These are phyloP conservation scores for Artemisia argyi DNA, from an alignment of 129 eudicot genomes.

Conservation along the genomic window DNA sequence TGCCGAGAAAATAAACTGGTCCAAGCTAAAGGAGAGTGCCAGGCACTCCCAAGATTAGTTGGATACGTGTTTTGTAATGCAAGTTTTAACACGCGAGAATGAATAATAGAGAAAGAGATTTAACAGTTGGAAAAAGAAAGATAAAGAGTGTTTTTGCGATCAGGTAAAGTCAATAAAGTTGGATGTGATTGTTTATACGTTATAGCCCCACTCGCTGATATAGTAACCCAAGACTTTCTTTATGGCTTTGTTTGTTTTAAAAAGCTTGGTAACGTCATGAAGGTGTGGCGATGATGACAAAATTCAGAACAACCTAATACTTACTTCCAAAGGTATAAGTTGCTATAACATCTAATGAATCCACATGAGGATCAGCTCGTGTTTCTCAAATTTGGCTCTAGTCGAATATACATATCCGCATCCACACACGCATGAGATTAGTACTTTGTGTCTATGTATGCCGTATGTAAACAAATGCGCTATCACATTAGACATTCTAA, in stretches of 20 bases:
- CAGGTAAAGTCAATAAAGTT: constrained; percentile 21
- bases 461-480: too few species aligned
- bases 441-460: too few species aligned
- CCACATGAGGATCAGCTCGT: background rate
- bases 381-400: background rate
- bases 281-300: background rate
- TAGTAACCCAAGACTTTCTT: background rate
- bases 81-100: background rate
- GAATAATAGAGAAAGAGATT: constrained; percentile 9
- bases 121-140: constrained; percentile 19
- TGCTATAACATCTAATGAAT: constrained; percentile 4
- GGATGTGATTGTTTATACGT: background rate
- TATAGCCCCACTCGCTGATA: background rate
- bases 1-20: constrained; percentile 53
- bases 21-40: constrained; percentile 47
- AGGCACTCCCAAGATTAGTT: constrained; percentile 59
- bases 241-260: background rate
- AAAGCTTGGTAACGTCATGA: background rate
- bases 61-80: constrained; percentile 10
- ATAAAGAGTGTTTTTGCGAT: constrained; percentile 9
- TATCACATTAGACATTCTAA: too few species aligned
- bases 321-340: background rate
- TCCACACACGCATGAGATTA: too few species aligned
- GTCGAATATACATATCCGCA: too few species aligned
- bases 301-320: background rate